Evolutionary conservation across 2,329 filamentous ascomycete species (phyloP), one percentile per base, ranked within the genome.

Genomic region (Lachnellula arida): DNA sequence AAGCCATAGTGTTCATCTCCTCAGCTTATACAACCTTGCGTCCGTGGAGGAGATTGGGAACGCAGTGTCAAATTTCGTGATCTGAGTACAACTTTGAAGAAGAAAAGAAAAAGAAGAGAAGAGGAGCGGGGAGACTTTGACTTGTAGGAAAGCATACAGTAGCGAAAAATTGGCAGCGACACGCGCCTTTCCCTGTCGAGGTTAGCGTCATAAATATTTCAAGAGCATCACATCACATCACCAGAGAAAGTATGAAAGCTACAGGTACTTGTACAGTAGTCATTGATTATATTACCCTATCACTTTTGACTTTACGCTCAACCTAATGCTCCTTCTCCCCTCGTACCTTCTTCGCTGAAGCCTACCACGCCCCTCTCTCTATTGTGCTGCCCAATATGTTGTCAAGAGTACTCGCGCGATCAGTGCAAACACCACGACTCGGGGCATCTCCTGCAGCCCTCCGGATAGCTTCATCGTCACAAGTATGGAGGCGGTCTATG

Each of bases 41-140:
- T 75, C 75, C 78, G 80, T 75, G 67, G 67, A 69, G 67, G 60
- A 65, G 56, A 48, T 54, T 53, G 62, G 71, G 76, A 71, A 70
- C 76, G 76, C 69, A 71, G 74, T 75, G 81, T 81, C 81, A 84
- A 84, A 83, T 82, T 81, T 77, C 71, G 46, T 72, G 70, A 72
- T 73, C 75, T 57, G 78, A 78, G 69, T 70, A 69, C 76, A 74
- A 82, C 82, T 78, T 82, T 84, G 81, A 70, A 62, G 72, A 67
- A 68, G 68, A 67, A 71, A 64, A 71, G 70, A 68, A 71, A 69
- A 65, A 68, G 65, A 65, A 64, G 42, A 48, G 47, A 17, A 25
- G 51, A 50, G 17, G 19, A 46, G 46, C 46, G 43, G 54, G 49
- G 46, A 39, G 25, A 40, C 8, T 25, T 53, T 34, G 25, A 34